These are phyloP conservation scores for Parmelia sp. DNA, from an alignment of 495 filamentous ascomycete species.

Conservation along the genomic window DNA sequence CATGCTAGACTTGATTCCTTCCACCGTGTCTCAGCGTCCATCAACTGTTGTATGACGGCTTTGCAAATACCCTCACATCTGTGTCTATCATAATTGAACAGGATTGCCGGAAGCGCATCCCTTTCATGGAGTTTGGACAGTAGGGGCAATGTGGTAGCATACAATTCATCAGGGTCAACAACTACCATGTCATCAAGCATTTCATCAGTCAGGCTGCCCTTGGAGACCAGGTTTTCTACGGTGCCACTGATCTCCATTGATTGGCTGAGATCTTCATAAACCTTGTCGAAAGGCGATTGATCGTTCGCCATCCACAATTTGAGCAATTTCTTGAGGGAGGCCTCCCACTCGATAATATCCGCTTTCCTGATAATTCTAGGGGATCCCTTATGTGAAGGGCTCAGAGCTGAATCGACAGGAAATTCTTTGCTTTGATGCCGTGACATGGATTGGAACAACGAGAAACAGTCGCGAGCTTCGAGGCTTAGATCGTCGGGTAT, in stretches of 20 bases:
- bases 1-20: conserved; percentile 51
- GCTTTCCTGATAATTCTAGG: conserved; percentile 47
- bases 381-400: conserved; percentile 40
- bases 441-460: conserved; percentile 55
- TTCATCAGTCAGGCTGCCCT: conserved; percentile 17
- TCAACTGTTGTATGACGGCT: conserved; percentile 44
- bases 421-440: conserved; percentile 43
- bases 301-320: conserved; percentile 52
- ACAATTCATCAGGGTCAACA: conserved; percentile 30
- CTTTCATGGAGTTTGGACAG: conserved; percentile 54
- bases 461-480: conserved; percentile 64
- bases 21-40: conserved; percentile 48
- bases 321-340: conserved; percentile 51
- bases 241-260: conserved; percentile 10
- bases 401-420: conserved; percentile 40
- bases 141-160: conserved; percentile 50
- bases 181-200: conserved; percentile 11
- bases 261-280: conserved; percentile 39
- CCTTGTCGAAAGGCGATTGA: conserved; percentile 54
- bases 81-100: conserved; percentile 69
- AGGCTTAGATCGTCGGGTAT: conserved; percentile 59
- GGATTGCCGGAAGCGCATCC: conserved; percentile 61
- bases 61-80: conserved; percentile 53
- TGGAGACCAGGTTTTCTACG: conserved; percentile 17
- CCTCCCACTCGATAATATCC: conserved; percentile 61